Base-by-base conservation (phyloP, 2,329 filamentous ascomycete genomes). In the Arachnomyces sp. region DNA sequence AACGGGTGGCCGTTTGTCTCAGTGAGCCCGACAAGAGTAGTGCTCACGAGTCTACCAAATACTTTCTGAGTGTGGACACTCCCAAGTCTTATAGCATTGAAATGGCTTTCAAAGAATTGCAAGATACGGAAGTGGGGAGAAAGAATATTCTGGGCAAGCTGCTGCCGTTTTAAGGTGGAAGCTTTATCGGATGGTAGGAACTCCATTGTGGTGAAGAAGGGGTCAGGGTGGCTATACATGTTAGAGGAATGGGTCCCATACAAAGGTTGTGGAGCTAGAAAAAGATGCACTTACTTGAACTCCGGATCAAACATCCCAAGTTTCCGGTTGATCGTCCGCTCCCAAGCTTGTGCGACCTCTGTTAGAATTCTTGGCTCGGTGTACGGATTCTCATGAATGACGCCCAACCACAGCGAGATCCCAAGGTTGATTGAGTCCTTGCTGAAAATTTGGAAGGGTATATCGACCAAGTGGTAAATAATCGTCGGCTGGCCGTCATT, bases 341-440 rank as follows among this genome's bases (percentile, higher is more conserved):
- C 90, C 86, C 90, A 98, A 47, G 90, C 84, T 56, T 92, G 83
- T 7, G 84, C 82, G 52, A 96, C 85, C 58, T 94, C 87, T 38
- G 80, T 81, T 25, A 98, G 66, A 41, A 99, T 79, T 45, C 88
- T 81, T 7, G 90, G 77, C 60, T 94, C 88, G 63, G 95, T 81
- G 41, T 77, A 76, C 2, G 89, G 85, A 54, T 94, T 96, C 60
- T 98, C 92, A 53, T 96, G 92, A 55, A 96, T 93, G 11, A 96
- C 85, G 17, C 92, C 92, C 45, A 95, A 79, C 92, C 92, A 99
- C 5, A 98, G 70, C 3, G 92, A 95, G 28, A 95, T 84, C 4
- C 92, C 93, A 37, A 96, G 77, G 58, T 94, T 94, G 59, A 98
- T 92, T 2, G 89, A 92, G 55, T 94, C 84, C 59, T 94, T 94